Percentiles rank a stretch among this genome's conserved stretches.
Evolutionary conservation across 179 eudicot genomes (phyloP).

Genomic region (Actinidia polygama): DNA sequence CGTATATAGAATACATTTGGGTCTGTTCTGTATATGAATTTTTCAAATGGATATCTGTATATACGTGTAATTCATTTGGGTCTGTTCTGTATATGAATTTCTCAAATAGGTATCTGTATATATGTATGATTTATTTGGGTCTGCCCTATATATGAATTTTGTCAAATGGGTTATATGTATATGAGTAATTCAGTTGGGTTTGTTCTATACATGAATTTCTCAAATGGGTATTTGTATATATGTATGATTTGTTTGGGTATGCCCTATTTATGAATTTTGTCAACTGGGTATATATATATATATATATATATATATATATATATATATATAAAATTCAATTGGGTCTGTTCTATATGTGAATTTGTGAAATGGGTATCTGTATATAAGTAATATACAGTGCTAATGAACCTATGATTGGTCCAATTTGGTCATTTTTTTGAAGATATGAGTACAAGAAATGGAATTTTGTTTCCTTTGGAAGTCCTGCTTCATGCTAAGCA

Average conservation of each 20-base stretch:
- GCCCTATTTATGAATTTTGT: background rate
- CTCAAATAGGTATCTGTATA: background rate
- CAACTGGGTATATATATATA: background rate
- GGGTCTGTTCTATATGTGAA: too few species aligned
- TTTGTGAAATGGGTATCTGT: background rate
- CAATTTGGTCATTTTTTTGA: background rate
- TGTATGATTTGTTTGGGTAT: background rate
- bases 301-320: too few species aligned
- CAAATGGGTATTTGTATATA: too few species aligned
- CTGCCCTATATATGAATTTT: too few species aligned
- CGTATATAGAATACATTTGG: background rate
- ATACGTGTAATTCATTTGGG: conserved; percentile 8
- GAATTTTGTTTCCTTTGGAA: background rate
- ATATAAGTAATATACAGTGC: background rate
- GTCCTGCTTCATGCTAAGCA: background rate
- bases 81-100: conserved; percentile 4
- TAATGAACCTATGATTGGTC: background rate
- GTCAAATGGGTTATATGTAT: too few species aligned
- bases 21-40: background rate
- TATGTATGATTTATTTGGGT: background rate
- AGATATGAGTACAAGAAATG: background rate
- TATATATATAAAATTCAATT: too few species aligned
- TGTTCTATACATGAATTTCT: too few species aligned
- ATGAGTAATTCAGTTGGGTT: background rate
- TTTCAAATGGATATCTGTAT: background rate